These are phyloP conservation scores for Talaromyces sp. DNA, from an alignment of 2,329 filamentous ascomycete species.

Conservation along the genomic window DNA sequence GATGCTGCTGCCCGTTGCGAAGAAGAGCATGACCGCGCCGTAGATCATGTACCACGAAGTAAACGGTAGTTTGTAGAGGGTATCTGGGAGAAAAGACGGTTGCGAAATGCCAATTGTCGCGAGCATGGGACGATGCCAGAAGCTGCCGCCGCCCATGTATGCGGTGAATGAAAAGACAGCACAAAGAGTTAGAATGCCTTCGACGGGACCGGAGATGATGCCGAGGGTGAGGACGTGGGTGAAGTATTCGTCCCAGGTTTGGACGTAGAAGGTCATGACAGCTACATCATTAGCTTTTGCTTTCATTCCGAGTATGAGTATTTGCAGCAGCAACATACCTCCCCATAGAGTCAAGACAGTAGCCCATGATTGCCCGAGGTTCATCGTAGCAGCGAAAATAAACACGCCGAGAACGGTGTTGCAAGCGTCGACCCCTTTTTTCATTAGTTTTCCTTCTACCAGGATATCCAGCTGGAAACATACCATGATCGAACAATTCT, in stretches of 20 bases:
- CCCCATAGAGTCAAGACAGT: constrained; percentile 82
- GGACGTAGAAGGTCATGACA: constrained; percentile 93
- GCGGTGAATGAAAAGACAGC: constrained; percentile 80
- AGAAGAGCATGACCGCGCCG: constrained; percentile 74
- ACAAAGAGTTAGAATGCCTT: constrained; percentile 84
- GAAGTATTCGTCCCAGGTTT: constrained; percentile 99
- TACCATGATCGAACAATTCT: constrained; percentile 93
- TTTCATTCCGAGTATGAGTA: not conserved
- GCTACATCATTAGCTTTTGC: constrained; percentile 47
- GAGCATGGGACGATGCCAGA: constrained; percentile 87
- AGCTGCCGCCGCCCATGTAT: constrained; percentile 79
- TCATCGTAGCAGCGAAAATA: constrained; percentile 88
- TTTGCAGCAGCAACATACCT: constrained; percentile 55
- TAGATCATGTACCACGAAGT: constrained; percentile 92
- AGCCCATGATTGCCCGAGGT: constrained; percentile 88
- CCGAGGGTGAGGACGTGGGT: constrained; percentile 93
- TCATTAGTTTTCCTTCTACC: not conserved
- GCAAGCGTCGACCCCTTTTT: constrained; percentile 75
- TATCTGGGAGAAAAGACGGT: constrained; percentile 63
- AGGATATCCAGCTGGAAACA: not conserved
- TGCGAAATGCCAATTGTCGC: constrained; percentile 67
- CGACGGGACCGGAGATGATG: constrained; percentile 88
- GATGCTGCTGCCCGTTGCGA: constrained; percentile 74
- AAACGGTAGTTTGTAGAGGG: constrained; percentile 76
- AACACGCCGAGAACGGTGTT: constrained; percentile 94